phyloP scores from a whole-genome alignment of 78 protist species.

The Bodo saltans region DNA sequence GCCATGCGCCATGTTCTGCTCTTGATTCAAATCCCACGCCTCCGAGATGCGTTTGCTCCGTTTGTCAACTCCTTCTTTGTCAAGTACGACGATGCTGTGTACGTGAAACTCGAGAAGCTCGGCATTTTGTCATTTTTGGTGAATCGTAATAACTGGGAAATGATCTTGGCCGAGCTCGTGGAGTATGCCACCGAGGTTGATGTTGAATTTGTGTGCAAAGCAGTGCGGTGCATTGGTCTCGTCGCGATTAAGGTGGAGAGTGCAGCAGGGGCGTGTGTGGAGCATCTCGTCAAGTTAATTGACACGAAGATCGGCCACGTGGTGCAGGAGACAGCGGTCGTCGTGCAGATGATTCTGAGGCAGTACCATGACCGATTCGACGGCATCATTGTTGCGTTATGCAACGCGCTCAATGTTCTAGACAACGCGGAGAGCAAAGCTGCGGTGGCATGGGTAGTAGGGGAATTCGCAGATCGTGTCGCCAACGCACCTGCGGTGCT shows the following conservation, averaged over 20 bases:
- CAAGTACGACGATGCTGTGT: slow-evolving; percentile 98
- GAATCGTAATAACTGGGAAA: slow-evolving; percentile 75
- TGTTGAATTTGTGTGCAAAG: slow-evolving; percentile 93
- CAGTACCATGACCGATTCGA: slow-evolving; percentile 94
- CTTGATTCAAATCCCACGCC: slow-evolving; percentile 84
- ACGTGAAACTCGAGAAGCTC: slow-evolving; percentile 98
- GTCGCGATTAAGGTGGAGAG: slow-evolving; percentile 91
- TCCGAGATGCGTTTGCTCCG: slow-evolving; percentile 75
- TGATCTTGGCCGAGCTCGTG: slow-evolving; percentile 86
- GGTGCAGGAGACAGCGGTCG: slow-evolving; percentile 98
- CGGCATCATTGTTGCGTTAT: slow-evolving; percentile 87
- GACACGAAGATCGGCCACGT: slow-evolving; percentile 93
- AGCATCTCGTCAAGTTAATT: slow-evolving; percentile 88
- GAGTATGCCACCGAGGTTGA: slow-evolving; percentile 95
- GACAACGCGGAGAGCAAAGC: slow-evolving; percentile 99
- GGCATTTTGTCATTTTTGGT: slow-evolving; percentile 93
- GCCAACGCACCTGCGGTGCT: slow-evolving; percentile 95
- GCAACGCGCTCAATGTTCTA: slow-evolving; percentile 95
- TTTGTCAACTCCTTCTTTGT: slow-evolving; percentile 93
- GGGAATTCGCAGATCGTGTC: slow-evolving; percentile 97
- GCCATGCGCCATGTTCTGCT: slow-evolving; percentile 96
- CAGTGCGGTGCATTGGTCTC: slow-evolving; percentile 93
- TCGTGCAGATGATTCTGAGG: slow-evolving; percentile 96
- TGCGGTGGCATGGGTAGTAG: slow-evolving; percentile 98
- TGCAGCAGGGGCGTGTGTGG: slow-evolving; percentile 75